Evolutionary conservation across 441 rosid genomes (phyloP), one percentile per base, ranked within the genome.

Genomic region (Lagerstroemia fauriei): DNA sequence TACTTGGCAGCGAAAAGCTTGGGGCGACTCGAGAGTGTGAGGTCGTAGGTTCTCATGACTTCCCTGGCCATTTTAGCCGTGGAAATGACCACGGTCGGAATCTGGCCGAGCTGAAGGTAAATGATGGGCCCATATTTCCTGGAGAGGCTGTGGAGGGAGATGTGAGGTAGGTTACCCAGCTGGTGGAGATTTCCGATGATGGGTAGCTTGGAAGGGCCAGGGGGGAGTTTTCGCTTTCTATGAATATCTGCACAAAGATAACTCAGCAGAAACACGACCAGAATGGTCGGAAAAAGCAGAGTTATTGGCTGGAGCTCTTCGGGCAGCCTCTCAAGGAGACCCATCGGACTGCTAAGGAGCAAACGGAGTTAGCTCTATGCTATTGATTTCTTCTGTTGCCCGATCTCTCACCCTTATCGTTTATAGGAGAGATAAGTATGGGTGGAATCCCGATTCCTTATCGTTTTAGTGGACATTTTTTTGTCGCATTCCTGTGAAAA

Each of bases 171-270:
- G 65, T 72, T 63, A 8, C 90, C 87, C 5, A 91, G 86, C 77
- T 87, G 93, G 84, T 89, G 92, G 76, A 92, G 91, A 83, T 91
- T 91, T 44, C 95, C 93, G 7, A 91, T 80, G 84, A 92, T 73
- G 4, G 93, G 93, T 25, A 92, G 82, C 83, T 87, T 87, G 9
- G 85, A 56, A 56, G 93, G 93, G 78, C 90, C 34, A 75, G 92
- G 92, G 14, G 93, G 95, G 74, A 88, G 91, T 72, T 86, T 88
- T 50, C 51, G 75, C 47, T 31, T 29, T 29, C 71, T 29, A 16
- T 1, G 29, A 66, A 4, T 25, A 29, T 66, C 38, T 27, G 20
- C 14, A 11, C 14, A 29, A 9, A 87, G 20, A 77, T 85, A 66
- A 65, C 73, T 80, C 4, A 89, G 78, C 53, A 85, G 9, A 0